These are phyloP conservation scores for Conidiobolus incongruus DNA, from an alignment of 371 early-diverging fungal species.

Conservation along the genomic window DNA sequence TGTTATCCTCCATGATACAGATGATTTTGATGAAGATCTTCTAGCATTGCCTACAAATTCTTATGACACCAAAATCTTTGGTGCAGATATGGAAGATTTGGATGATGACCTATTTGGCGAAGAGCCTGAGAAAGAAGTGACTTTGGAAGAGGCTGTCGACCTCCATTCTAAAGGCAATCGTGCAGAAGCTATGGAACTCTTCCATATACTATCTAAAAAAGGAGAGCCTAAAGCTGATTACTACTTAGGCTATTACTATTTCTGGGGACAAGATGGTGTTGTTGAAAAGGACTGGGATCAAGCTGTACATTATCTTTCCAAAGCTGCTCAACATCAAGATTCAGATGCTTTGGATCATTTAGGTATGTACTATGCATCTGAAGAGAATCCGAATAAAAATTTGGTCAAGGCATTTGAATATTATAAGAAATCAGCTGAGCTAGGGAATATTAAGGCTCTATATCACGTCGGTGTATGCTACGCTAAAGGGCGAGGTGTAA, in stretches of 20 bases:
- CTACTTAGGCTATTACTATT: conserved; percentile 3
- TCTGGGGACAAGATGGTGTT: conserved; percentile 3
- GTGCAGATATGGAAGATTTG: neutral
- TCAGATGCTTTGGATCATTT: conserved; percentile 1
- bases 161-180: neutral
- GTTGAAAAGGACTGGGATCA: neutral
- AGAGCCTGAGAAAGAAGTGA: neutral
- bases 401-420: conserved; percentile 3
- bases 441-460: neutral
- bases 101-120: neutral
- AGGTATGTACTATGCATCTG: conserved; percentile 1
- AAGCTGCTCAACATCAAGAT: neutral
- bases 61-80: too few relatives aligned
- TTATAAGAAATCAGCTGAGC: conserved; percentile 3
- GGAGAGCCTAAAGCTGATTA: conserved; percentile 1
- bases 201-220: neutral
- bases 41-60: neutral
- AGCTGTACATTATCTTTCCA: neutral
- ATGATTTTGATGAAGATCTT: neutral
- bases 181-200: neutral
- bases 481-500: conserved; percentile 1
- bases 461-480: conserved; percentile 3
- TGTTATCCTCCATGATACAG: neutral
- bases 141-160: conserved; percentile 3
- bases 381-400: conserved; percentile 2